Conservation (phyloP, 73 alveolate genomes). For the Paramecium biaurelia region DNA sequence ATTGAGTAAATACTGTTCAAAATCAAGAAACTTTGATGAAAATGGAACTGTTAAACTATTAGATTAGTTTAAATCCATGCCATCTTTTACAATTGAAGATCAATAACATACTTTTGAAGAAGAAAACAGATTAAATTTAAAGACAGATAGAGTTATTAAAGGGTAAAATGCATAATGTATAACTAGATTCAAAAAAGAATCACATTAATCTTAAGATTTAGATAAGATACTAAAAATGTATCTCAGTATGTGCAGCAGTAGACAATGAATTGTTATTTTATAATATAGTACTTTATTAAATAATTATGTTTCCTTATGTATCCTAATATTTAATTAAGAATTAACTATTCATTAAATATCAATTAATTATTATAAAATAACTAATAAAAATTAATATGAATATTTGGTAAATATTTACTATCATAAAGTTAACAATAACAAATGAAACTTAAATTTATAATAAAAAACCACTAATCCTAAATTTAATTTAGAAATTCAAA, state of each 20-base stretch:
- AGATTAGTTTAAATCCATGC: constrained; percentile 45
- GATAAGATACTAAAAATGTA: constrained; percentile 44
- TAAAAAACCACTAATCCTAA: no score
- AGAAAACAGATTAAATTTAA: neutral
- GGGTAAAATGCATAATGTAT: neutral
- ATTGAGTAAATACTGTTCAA: constrained; percentile 11
- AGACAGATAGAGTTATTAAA: constrained; percentile 30
- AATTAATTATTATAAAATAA: no score
- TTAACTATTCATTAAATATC: no score
- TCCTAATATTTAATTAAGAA: neutral
- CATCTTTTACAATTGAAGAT: constrained; percentile 41
- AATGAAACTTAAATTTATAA: no score
- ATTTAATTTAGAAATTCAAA: neutral
- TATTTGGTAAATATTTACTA: neutral
- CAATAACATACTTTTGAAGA: neutral
- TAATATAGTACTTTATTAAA: neutral
- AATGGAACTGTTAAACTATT: constrained; percentile 8
- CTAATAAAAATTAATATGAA: neutral
- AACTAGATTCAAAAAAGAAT: constrained; percentile 31
- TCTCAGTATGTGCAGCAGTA: constrained; percentile 51
- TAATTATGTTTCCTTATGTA: neutral
- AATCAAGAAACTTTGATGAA: constrained; percentile 30
- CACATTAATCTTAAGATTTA: constrained; percentile 11
- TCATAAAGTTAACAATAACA: no score
- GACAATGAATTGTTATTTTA: neutral